Conservation (phyloP, 768 basidiomycete species). For the Cyclocybe cylindracea region DNA sequence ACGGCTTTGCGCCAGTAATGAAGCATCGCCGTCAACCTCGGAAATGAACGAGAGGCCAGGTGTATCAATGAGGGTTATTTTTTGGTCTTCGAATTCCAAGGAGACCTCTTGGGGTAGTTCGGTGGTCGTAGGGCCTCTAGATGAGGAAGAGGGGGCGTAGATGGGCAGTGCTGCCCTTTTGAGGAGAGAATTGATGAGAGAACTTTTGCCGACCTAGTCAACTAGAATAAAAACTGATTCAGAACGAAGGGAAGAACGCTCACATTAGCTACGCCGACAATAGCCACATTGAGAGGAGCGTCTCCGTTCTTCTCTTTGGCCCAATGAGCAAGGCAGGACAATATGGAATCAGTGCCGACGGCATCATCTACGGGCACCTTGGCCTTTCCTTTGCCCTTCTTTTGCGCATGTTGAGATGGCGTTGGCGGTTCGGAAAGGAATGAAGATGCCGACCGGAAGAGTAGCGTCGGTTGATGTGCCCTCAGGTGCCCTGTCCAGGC, state of each 20-base stretch:
- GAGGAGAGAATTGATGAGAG: constrained; percentile 79
- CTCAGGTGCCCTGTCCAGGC: constrained; percentile 71
- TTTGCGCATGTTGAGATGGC: constrained; percentile 20
- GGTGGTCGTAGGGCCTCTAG: constrained; percentile 72
- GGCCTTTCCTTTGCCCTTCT: constrained; percentile 46
- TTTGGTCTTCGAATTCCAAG: constrained; percentile 45
- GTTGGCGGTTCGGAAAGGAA: constrained; percentile 49
- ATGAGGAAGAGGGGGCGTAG: constrained; percentile 54
- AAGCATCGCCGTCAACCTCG: constrained; percentile 38
- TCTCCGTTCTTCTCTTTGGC: constrained; percentile 48
- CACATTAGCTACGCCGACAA: constrained; percentile 86
- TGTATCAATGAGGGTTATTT: constrained; percentile 78
- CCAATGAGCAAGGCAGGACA: constrained; percentile 47
- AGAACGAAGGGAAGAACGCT: constrained; percentile 23
- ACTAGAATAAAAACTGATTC: not conserved
- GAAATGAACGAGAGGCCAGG: constrained; percentile 74
- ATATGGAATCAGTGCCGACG: constrained; percentile 56
- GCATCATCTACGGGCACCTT: constrained; percentile 52
- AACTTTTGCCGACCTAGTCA: constrained; percentile 86
- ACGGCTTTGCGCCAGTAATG: constrained; percentile 33
- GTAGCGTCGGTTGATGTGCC: constrained; percentile 57
- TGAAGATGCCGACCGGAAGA: constrained; percentile 73
- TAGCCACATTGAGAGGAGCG: constrained; percentile 64
- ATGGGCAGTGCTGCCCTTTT: constrained; percentile 52
- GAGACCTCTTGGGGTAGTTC: constrained; percentile 63